Percentiles rank a stretch among this genome's conserved stretches.
These are phyloP conservation scores for Trypanosoma boissoni DNA, from an alignment of 208 protist species.

Conservation along the genomic window DNA sequence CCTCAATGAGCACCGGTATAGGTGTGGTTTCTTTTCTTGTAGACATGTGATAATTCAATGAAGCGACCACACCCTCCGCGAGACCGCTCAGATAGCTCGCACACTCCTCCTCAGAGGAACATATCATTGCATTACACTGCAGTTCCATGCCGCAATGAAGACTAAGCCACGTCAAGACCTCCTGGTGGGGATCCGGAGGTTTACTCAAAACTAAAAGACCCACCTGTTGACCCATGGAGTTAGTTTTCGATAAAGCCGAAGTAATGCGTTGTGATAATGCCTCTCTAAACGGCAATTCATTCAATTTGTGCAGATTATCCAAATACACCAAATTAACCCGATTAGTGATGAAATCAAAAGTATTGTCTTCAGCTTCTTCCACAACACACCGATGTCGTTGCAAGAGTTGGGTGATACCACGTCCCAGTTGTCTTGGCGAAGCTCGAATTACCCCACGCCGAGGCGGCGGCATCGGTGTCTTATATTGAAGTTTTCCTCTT, in stretches of 20 bases:
- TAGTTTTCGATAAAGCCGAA: not conserved
- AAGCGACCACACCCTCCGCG: constrained; percentile 25
- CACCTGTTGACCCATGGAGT: not conserved
- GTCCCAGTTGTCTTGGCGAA: not conserved
- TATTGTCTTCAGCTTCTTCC: constrained; percentile 5
- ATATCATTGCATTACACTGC: constrained; percentile 44
- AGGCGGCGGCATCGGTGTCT: constrained; percentile 14
- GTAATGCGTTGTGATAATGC: constrained; percentile 9
- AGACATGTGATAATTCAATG: constrained; percentile 32
- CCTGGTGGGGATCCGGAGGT: constrained; percentile 33
- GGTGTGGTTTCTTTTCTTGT: constrained; percentile 29
- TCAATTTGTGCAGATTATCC: constrained; percentile 13
- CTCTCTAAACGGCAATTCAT: constrained; percentile 2
- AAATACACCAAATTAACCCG: constrained; percentile 10
- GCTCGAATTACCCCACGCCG: constrained; percentile 10
- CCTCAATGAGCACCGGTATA: constrained; percentile 51
- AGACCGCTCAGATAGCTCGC: constrained; percentile 54
- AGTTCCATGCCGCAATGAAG: constrained; percentile 58
- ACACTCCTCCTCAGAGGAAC: constrained; percentile 59
- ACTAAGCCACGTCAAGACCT: constrained; percentile 63
- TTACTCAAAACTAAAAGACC: constrained; percentile 15
- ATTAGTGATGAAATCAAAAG: constrained; percentile 20
- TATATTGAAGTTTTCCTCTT: not conserved
- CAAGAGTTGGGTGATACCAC: constrained; percentile 15
- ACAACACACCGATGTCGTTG: constrained; percentile 20